phyloP scores from a whole-genome alignment of 2,329 filamentous ascomycete species.

The Magnaporthiopsis incrustans region DNA sequence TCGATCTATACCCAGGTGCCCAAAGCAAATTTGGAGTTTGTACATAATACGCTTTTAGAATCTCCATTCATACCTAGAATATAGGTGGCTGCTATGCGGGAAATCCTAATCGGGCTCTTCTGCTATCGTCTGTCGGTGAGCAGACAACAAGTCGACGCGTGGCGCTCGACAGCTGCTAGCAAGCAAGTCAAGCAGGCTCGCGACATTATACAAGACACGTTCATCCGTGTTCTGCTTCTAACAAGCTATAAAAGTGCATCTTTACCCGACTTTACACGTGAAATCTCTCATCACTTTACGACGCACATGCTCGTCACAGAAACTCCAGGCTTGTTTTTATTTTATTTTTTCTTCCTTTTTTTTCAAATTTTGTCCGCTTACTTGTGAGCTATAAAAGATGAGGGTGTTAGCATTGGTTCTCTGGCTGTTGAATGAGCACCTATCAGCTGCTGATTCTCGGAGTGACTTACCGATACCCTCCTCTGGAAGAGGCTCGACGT shows the following conservation, averaged over 20 bases:
- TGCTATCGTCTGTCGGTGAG: neutral
- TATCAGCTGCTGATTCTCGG: neutral
- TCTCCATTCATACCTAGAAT: neutral
- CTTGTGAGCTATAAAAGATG: constrained; percentile 11
- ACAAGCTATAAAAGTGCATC: neutral
- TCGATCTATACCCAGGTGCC: neutral
- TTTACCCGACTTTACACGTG: neutral
- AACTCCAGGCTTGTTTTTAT: neutral
- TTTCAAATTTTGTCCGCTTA: constrained; percentile 6
- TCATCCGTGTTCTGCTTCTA: neutral
- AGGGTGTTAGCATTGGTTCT: neutral
- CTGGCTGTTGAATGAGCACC: neutral
- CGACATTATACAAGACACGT: neutral
- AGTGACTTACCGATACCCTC: constrained; percentile 26
- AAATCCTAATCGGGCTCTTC: neutral
- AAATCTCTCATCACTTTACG: neutral
- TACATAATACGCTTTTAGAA: neutral
- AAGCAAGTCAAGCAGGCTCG: neutral
- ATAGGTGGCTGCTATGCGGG: too few relatives aligned
- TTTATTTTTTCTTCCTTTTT: neutral
- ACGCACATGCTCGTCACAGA: neutral
- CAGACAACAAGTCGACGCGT: neutral
- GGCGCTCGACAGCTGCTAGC: neutral
- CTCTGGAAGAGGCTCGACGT: constrained; percentile 24
- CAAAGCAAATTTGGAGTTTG: neutral